phyloP scores from a whole-genome alignment of 2,329 filamentous ascomycete species.

The Beauveria sp. region DNA sequence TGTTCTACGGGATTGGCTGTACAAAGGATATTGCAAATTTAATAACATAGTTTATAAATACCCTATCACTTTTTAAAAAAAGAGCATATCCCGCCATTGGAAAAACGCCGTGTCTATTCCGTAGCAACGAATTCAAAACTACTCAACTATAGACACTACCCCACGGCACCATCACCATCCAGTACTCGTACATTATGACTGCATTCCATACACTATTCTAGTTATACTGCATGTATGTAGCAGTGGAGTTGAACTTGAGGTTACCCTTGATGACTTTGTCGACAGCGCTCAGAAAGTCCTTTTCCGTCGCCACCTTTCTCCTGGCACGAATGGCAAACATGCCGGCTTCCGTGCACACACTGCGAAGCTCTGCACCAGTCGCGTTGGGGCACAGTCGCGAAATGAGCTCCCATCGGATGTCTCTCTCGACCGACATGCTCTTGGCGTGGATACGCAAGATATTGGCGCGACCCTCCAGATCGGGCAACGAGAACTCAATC shows the following conservation, averaged over 20 bases:
- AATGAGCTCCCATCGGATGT: slow-evolving; percentile 98
- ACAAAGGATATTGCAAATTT: neutral
- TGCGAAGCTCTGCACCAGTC: slow-evolving; percentile 90
- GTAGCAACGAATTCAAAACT: neutral
- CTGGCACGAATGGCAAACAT: slow-evolving; percentile 96
- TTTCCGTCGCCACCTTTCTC: slow-evolving; percentile 96
- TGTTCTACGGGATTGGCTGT: neutral
- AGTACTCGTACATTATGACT: slow-evolving; percentile 28
- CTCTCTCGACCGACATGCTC: slow-evolving; percentile 98
- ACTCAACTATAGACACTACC: slow-evolving; percentile 9
- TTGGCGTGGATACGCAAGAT: slow-evolving; percentile 98
- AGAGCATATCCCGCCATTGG: neutral
- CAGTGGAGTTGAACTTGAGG: slow-evolving; percentile 98
- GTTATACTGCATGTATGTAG: slow-evolving; percentile 98
- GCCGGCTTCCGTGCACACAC: slow-evolving; percentile 94
- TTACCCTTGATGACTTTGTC: slow-evolving; percentile 99
- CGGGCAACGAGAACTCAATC: slow-evolving; percentile 96
- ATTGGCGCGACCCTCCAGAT: slow-evolving; percentile 94
- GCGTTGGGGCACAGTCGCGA: slow-evolving; percentile 94
- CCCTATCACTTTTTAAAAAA: neutral
- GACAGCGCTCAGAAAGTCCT: slow-evolving; percentile 95
- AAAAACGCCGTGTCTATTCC: slow-evolving; percentile 6
- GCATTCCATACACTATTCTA: slow-evolving; percentile 39
- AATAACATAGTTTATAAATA: slow-evolving; percentile 1
- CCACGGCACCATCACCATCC: slow-evolving; percentile 16